Percentiles rank a stretch among this genome's conserved stretches.
phyloP scores from a whole-genome alignment of 768 basidiomycete species.

The Exidia glandulosa region DNA sequence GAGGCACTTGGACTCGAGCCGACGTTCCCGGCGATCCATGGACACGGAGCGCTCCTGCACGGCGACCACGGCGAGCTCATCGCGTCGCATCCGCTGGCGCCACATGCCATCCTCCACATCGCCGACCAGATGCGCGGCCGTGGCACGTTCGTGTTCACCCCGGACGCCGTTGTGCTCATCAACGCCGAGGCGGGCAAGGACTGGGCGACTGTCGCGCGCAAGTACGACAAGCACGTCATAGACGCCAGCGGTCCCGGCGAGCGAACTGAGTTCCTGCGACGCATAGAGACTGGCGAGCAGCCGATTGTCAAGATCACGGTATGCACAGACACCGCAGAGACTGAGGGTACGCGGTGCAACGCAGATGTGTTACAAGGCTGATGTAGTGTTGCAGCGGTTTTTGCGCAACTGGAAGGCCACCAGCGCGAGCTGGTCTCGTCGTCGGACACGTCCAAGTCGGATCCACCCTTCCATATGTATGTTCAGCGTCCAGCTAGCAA shows the following conservation, averaged over 20 bases:
- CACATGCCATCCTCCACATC: not conserved
- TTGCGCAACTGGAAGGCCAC: not conserved
- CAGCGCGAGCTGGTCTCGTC: not conserved
- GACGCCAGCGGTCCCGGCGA: constrained; percentile 1
- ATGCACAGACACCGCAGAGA: not conserved
- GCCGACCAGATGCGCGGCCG: not conserved
- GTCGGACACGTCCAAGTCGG: not conserved
- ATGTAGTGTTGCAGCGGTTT: not conserved
- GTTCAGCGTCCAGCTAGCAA: no score
- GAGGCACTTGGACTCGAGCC: constrained; percentile 2
- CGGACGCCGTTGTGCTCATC: constrained; percentile 1
- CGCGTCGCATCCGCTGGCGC: not conserved
- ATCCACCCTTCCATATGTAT: constrained; percentile 2
- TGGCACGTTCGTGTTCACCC: constrained; percentile 6
- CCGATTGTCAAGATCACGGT: constrained; percentile 3
- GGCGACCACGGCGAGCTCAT: not conserved
- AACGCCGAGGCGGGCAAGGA: constrained; percentile 1
- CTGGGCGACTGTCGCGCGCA: constrained; percentile 2
- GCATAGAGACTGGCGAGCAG: constrained; percentile 1
- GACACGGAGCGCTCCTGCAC: constrained; percentile 4
- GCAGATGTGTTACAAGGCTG: not conserved
- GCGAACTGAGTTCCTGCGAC: not conserved
- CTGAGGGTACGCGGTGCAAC: not conserved
- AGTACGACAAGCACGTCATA: constrained; percentile 2
- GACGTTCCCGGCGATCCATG: constrained; percentile 5